A percentile compares a stretch with the other conserved stretches of the same genome.
Conservation (phyloP, 202 grass and related monocot species). For the Schoenoplectus tabernaemontani region DNA sequence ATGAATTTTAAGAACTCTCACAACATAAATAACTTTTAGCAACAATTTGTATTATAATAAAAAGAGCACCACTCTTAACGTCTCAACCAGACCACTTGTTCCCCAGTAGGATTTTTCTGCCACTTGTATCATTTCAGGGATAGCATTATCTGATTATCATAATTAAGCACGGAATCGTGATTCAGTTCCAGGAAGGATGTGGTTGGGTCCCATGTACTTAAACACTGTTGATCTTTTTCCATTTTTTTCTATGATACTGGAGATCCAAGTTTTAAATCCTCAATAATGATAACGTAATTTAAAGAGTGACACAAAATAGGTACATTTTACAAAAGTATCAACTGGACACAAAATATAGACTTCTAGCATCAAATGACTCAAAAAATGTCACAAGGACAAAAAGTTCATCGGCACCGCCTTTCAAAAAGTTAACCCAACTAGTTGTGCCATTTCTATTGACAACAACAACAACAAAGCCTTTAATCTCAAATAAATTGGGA, state of each 20-base stretch:
- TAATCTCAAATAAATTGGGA: too few relatives aligned
- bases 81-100: neutral
- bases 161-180: too few relatives aligned
- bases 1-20: too few relatives aligned
- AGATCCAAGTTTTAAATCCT: too few relatives aligned
- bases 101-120: neutral
- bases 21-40: too few relatives aligned
- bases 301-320: too few relatives aligned
- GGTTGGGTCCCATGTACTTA: too few relatives aligned
- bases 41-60: neutral
- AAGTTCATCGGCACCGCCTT: neutral
- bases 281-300: neutral
- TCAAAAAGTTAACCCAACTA: neutral
- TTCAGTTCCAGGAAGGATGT: too few relatives aligned
- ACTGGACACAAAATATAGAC: neutral
- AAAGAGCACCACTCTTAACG: too few relatives aligned
- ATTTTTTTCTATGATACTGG: too few relatives aligned
- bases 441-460: neutral
- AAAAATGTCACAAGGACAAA: neutral
- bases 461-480: too few relatives aligned
- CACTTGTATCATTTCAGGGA: neutral
- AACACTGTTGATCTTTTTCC: too few relatives aligned
- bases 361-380: neutral
- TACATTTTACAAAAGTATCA: neutral
- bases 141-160: neutral